Evolutionary conservation across 371 early-diverging fungal genomes (phyloP), one percentile per base, ranked within the genome.

Genomic region (Mycotypha africana): DNA sequence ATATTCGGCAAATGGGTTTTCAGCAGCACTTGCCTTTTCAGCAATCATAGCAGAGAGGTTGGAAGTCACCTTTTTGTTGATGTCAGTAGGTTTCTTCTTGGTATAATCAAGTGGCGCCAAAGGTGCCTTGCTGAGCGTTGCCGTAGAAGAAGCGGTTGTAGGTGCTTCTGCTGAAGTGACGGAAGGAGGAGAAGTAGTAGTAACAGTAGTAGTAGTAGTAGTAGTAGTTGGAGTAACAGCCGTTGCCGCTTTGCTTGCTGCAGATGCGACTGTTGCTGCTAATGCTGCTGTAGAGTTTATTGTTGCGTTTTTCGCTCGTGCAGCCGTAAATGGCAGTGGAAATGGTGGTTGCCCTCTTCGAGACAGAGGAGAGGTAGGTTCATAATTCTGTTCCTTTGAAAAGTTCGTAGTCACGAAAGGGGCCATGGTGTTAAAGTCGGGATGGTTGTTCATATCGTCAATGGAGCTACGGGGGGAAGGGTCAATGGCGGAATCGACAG

Each of bases 1-100:
- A 53, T 82, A 91, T 24, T 81, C 83, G 0, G 82, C 70, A 62
- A 89, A 89, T 7, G 91, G 89, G 44, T 90, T 91, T 20, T 81
- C 74, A 0, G 78, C 78, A 31, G 68, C 67, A 1, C 69, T 74
- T 12, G 78, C 70, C 36, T 80, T 77, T 40, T 76, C 76, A 0
- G 71, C 74, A 51, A 90, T 72, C 53, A 86, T 56, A 15, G 79
- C 76, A 0, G 82, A 72, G 12, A 90, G 68, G 0, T 82, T 76
- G 0, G 88, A 89, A 33, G n/a, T 11, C 5, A 11, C 14, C 4
- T 9, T 9, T 5, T 33, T 5, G 11, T 5, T 9, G 15, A 21
- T 15, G 12, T 21, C 34, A n/a, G n/a, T n/a, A n/a, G n/a, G n/a
- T 20, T 38, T 25, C 24, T 53, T 46, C 43, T 49, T 56, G 38